These are phyloP conservation scores for Coriolopsis trogii DNA, from an alignment of 1,284 basidiomycete species.

Conservation along the genomic window DNA sequence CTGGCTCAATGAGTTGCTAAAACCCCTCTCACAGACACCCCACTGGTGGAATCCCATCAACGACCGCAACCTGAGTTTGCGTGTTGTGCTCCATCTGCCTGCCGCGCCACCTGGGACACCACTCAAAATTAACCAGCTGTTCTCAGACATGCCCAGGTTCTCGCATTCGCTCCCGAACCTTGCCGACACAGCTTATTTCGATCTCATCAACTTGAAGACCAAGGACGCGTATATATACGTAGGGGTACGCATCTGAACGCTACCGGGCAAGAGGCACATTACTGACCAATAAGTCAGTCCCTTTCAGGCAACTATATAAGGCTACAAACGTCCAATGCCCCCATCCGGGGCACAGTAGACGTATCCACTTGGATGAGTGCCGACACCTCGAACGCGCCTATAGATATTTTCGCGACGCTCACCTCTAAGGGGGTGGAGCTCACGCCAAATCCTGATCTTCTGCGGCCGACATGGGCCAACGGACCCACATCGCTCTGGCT, in stretches of 20 bases:
- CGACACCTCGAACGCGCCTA: conserved; percentile 3
- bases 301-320: background rate
- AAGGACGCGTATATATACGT: too few species aligned
- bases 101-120: background rate
- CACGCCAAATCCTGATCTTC: conserved; percentile 37
- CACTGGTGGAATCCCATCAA: background rate
- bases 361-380: background rate
- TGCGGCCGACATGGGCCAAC: conserved; percentile 36
- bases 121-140: conserved; percentile 21
- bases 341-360: background rate
- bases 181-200: conserved; percentile 19
- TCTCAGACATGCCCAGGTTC: conserved; percentile 28
- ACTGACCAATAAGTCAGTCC: too few species aligned
- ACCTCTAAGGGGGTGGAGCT: background rate
- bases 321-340: background rate
- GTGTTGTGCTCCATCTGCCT: conserved; percentile 29
- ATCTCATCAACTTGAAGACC: too few species aligned
- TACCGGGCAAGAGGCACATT: too few species aligned
- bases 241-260: too few species aligned
- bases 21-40: background rate
- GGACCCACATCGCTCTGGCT: too few species aligned
- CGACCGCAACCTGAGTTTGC: conserved; percentile 9
- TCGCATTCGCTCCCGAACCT: conserved; percentile 27
- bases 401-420: background rate
- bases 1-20: too few species aligned